Conservation (phyloP, 768 basidiomycete genomes). For the Rhizopogon rudus region DNA sequence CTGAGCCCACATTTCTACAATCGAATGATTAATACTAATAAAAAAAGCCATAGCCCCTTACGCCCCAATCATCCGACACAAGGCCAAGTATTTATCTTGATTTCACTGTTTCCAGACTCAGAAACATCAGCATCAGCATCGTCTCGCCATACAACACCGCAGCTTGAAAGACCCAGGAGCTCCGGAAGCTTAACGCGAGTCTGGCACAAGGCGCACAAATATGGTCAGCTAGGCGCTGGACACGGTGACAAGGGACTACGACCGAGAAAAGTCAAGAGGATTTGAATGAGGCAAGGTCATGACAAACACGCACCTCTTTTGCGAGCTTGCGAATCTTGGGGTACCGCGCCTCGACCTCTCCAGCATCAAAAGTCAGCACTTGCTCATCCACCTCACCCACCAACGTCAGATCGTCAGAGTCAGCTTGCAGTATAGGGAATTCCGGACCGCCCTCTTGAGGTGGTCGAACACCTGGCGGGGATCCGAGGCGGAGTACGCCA, state of each 20-base stretch:
- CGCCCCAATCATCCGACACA: background rate
- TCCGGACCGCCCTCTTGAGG: background rate
- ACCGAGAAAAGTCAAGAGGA: background rate
- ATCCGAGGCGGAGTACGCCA: background rate
- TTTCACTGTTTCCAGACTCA: background rate
- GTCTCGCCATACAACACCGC: slow-evolving; percentile 10
- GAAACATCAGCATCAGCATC: background rate
- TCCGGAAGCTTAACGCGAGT: slow-evolving; percentile 15
- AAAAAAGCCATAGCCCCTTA: background rate
- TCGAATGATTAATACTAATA: background rate
- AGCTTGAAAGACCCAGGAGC: slow-evolving; percentile 21
- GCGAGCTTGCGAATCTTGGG: slow-evolving; percentile 10
- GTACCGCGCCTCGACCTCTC: slow-evolving; percentile 16
- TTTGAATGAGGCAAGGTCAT: background rate
- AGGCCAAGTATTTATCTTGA: background rate
- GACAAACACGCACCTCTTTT: slow-evolving; percentile 19
- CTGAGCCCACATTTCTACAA: background rate
- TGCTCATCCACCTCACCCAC: slow-evolving; percentile 17
- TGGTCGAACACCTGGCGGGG: background rate
- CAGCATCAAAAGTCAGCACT: slow-evolving; percentile 10
- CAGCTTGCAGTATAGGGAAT: slow-evolving; percentile 7
- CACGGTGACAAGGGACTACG: background rate
- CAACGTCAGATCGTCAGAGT: slow-evolving; percentile 23
- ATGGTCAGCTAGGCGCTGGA: slow-evolving; percentile 7
- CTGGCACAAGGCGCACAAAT: background rate